Evolutionary conservation across 2,329 filamentous ascomycete species (phyloP).

Genomic region (Cryoendolithus antarcticus): DNA sequence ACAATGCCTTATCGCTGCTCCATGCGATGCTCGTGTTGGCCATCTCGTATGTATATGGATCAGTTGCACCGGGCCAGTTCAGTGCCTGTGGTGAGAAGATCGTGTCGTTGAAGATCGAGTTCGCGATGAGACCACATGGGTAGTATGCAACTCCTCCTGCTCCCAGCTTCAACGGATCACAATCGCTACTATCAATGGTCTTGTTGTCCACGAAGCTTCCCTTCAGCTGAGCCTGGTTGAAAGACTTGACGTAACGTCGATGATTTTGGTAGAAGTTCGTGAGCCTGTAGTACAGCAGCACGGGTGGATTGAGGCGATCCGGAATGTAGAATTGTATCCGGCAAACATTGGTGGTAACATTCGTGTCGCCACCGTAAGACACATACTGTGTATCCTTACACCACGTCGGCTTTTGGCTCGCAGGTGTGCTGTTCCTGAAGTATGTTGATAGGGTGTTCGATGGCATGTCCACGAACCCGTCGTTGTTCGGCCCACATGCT

Average conservation of each 20-base stretch:
- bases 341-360: conserved; percentile 44
- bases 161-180: conserved; percentile 50
- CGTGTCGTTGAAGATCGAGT: conserved; percentile 93
- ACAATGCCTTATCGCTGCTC: conserved; percentile 69
- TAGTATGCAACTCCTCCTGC: conserved; percentile 57
- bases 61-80: conserved; percentile 34
- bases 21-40: conserved; percentile 70
- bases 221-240: conserved; percentile 71
- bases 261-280: conserved; percentile 99
- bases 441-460: conserved; percentile 47
- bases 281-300: conserved; percentile 88
- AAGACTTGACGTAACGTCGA: conserved; percentile 84
- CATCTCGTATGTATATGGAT: conserved; percentile 57
- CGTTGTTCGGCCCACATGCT: conserved; percentile 28
- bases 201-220: conserved; percentile 50
- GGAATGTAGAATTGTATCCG: conserved; percentile 67
- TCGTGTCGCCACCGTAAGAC: conserved; percentile 12
- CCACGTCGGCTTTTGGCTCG: conserved; percentile 17
- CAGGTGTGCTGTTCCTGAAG: conserved; percentile 46
- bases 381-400: conserved; percentile 10
- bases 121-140: conserved; percentile 90
- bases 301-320: conserved; percentile 64
- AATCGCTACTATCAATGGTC: conserved; percentile 57
- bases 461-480: conserved; percentile 40
- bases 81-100: conserved; percentile 55